phyloP scores from a whole-genome alignment of 2,329 filamentous ascomycete species.

The Atkinsonella texensis region DNA sequence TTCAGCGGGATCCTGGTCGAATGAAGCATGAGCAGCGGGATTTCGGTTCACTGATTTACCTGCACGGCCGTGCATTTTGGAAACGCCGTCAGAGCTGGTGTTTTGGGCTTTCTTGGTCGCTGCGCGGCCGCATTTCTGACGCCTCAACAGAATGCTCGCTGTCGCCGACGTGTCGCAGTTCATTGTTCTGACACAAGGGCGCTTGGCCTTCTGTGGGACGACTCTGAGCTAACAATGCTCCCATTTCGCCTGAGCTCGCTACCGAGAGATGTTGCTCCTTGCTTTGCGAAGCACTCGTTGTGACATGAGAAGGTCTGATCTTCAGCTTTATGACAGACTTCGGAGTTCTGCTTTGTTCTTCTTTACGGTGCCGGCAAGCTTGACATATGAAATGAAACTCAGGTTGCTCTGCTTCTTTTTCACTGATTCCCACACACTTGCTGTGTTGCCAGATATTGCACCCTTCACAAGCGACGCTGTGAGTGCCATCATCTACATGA shows the following conservation, averaged over 20 bases:
- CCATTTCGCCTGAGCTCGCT: too few relatives aligned
- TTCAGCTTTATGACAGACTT: conserved; percentile 42
- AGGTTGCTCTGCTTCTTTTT: conserved; percentile 67
- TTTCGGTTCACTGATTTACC: not conserved
- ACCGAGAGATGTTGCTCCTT: not conserved
- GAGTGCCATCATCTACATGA: conserved; percentile 85
- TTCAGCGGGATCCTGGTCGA: not conserved
- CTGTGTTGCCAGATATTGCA: conserved; percentile 98
- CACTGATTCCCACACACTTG: conserved; percentile 71
- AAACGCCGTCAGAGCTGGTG: not conserved
- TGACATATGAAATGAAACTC: conserved; percentile 82
- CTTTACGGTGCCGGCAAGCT: conserved; percentile 59
- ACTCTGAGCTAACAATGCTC: not conserved
- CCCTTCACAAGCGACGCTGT: conserved; percentile 85
- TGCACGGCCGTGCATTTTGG: not conserved
- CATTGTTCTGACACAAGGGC: not conserved
- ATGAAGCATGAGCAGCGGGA: not conserved
- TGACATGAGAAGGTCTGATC: conserved; percentile 15
- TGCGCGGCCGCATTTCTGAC: not conserved
- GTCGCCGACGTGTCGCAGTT: not conserved
- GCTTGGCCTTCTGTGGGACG: not conserved
- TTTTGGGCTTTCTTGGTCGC: not conserved
- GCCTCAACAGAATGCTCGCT: not conserved
- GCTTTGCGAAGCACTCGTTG: conserved; percentile 4
- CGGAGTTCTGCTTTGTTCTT: conserved; percentile 49